Conservation (phyloP, 148 eudicot genomes). For the Camellia granthamiana region DNA sequence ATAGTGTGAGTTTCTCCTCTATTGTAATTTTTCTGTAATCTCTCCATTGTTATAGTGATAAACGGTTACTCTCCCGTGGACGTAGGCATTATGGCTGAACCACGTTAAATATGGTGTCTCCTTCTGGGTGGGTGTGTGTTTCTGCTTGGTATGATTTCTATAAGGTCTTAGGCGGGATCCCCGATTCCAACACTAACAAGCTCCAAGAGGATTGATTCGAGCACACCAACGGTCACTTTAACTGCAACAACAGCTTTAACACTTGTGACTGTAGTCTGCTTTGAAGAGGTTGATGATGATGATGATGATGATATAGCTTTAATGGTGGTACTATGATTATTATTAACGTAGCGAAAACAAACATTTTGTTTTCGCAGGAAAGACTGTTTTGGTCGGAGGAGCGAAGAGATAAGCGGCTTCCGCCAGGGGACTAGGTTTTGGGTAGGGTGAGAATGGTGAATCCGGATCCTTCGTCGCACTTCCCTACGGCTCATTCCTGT, state of each 20-base stretch:
- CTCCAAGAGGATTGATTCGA: slow-evolving; percentile 37
- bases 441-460: background rate
- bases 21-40: no score
- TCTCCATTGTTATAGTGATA: no score
- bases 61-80: no score
- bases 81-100: no score
- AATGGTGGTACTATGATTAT: background rate
- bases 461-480: no score
- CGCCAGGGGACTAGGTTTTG: background rate
- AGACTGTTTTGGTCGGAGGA: background rate
- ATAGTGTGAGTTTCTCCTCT: no score
- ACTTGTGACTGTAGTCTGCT: background rate
- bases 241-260: slow-evolving; percentile 38
- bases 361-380: background rate
- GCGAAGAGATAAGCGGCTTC: background rate
- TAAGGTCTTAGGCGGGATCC: no score
- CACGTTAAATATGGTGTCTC: no score
- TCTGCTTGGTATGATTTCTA: no score
- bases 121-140: no score
- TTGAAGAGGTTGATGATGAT: no score
- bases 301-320: background rate
- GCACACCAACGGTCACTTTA: slow-evolving; percentile 29
- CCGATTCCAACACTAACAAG: slow-evolving; percentile 25
- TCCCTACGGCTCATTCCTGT: no score
- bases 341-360: background rate